These are phyloP conservation scores for Castanea sativa DNA, from an alignment of 306 rosid genomes.

Conservation along the genomic window DNA sequence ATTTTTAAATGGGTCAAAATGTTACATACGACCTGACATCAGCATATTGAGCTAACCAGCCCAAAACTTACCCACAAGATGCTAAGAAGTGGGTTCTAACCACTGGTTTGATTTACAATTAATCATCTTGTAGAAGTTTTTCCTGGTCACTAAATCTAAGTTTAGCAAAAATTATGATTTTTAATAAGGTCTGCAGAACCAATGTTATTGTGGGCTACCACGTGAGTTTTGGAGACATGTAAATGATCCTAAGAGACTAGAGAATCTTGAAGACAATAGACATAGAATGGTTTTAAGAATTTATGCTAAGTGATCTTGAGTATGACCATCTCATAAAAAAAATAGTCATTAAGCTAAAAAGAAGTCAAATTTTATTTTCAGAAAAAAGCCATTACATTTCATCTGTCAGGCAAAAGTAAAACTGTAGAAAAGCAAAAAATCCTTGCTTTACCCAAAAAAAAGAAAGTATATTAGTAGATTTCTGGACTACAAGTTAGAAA, in stretches of 20 bases:
- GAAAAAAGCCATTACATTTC: neutral
- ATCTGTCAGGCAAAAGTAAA: neutral
- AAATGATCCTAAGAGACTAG: neutral
- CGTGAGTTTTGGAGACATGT: neutral
- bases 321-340: slow-evolving; percentile 2
- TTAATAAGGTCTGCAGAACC: neutral
- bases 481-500: neutral
- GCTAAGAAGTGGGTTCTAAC: neutral
- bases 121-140: neutral
- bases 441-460: neutral
- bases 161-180: neutral
- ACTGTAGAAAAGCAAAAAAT: neutral
- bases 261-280: neutral
- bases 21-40: neutral
- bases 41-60: neutral
- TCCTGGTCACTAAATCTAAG: neutral
- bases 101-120: neutral
- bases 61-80: neutral
- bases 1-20: neutral
- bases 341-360: slow-evolving; percentile 1
- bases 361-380: neutral
- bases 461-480: neutral
- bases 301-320: neutral
- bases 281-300: neutral
- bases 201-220: neutral